Evolutionary conservation across 2,329 filamentous ascomycete genomes (phyloP).

Genomic region (Calonectria hongkongensis): DNA sequence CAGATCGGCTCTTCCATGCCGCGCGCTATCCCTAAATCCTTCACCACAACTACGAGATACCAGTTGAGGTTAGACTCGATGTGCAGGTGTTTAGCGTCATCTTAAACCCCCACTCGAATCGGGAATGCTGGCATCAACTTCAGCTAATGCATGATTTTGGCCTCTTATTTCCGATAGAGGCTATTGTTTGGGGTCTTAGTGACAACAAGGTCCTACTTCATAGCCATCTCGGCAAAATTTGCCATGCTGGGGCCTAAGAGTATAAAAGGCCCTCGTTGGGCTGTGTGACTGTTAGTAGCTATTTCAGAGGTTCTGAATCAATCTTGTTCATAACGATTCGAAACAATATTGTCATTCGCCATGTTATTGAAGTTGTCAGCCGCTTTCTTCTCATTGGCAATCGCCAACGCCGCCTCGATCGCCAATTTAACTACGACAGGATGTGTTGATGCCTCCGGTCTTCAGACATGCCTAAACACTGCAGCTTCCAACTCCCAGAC

Average conservation of each 20-base stretch:
- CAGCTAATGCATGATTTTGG: neutral
- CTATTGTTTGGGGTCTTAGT: neutral
- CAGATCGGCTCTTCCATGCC: neutral
- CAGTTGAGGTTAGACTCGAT: constrained; percentile 11
- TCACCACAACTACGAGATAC: constrained; percentile 12
- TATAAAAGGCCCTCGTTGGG: neutral
- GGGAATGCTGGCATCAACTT: neutral
- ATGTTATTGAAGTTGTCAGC: constrained; percentile 24
- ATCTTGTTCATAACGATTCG: neutral
- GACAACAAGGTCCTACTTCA: constrained; percentile 5
- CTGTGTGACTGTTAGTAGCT: neutral
- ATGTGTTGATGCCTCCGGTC: constrained; percentile 48
- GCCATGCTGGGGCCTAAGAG: constrained; percentile 1
- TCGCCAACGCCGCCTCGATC: constrained; percentile 26
- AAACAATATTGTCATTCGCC: neutral
- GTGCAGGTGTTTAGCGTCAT: neutral
- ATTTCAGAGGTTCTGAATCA: neutral
- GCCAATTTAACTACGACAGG: constrained; percentile 37
- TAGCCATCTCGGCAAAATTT: constrained; percentile 24
- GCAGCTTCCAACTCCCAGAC: constrained; percentile 32
- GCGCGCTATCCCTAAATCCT: constrained; percentile 8
- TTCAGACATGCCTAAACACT: constrained; percentile 45
- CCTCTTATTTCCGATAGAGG: constrained; percentile 24
- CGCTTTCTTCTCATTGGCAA: constrained; percentile 2
- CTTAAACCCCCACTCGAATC: constrained; percentile 24